Evolutionary conservation across 2,329 filamentous ascomycete genomes (phyloP).

Genomic region (Ophidiomyces ophidiicola): DNA sequence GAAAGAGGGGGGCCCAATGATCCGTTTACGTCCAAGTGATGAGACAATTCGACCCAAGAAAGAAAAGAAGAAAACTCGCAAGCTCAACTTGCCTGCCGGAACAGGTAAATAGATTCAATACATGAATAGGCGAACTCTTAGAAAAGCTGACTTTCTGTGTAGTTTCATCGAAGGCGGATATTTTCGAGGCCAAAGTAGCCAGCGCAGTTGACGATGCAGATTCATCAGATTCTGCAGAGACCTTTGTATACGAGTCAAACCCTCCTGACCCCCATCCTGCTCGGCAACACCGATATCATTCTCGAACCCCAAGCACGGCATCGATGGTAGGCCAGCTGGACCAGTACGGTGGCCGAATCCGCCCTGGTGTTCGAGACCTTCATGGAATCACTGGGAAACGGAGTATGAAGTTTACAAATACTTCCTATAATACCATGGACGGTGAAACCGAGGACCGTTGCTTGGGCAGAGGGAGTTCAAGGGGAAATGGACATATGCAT

Average conservation of each 20-base stretch:
- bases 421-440: conserved; percentile 40
- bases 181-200: conserved; percentile 94
- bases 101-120: conserved; percentile 14
- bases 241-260: conserved; percentile 98
- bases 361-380: conserved; percentile 54
- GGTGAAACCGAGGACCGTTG: conserved; percentile 58
- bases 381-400: conserved; percentile 62
- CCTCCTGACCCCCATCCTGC: conserved; percentile 49
- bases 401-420: conserved; percentile 91
- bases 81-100: conserved; percentile 42
- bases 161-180: conserved; percentile 91
- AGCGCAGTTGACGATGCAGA: conserved; percentile 92
- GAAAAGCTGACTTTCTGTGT: conserved; percentile 19
- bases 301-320: conserved; percentile 84
- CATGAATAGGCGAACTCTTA: background rate
- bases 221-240: conserved; percentile 94
- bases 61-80: conserved; percentile 75
- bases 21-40: conserved; percentile 79
- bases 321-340: conserved; percentile 49
- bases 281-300: conserved; percentile 69
- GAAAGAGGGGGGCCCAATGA: conserved; percentile 54
- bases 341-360: conserved; percentile 41
- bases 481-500: conserved; percentile 46
- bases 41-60: conserved; percentile 93
- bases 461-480: conserved; percentile 47